phyloP scores from a whole-genome alignment of 2,329 filamentous ascomycete genomes.

The Metarhizium humberi region DNA sequence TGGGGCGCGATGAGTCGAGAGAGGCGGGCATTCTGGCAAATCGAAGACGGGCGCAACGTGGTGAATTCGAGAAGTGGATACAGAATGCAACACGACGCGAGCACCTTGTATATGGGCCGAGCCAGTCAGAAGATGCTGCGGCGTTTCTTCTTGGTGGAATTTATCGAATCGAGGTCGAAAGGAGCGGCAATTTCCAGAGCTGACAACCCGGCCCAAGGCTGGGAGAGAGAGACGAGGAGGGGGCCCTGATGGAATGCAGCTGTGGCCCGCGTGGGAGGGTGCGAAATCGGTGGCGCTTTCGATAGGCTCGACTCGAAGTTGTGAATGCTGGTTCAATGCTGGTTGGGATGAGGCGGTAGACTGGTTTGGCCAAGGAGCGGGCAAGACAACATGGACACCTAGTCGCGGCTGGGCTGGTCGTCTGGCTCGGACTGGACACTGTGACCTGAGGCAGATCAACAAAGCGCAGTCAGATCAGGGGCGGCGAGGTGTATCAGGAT shows the following conservation, averaged over 20 bases:
- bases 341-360: background rate
- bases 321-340: background rate
- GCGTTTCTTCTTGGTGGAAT: background rate
- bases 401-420: background rate
- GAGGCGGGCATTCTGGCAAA: conserved; percentile 40
- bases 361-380: background rate
- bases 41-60: background rate
- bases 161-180: background rate
- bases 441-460: background rate
- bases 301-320: background rate
- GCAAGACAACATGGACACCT: background rate
- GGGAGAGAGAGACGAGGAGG: background rate
- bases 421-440: background rate
- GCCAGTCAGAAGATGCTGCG: too few species aligned
- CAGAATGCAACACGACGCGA: background rate
- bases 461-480: background rate
- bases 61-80: background rate
- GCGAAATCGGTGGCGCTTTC: too few species aligned
- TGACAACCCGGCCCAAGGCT: background rate
- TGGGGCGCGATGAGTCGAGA: conserved; percentile 51
- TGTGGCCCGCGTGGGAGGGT: too few species aligned
- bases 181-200: background rate
- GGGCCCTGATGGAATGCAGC: too few species aligned
- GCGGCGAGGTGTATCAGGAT: background rate
- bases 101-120: too few species aligned